Percentiles rank a stretch among this genome's conserved stretches.
phyloP scores from a whole-genome alignment of 306 rosid genomes.

The Clitoria ternatea region DNA sequence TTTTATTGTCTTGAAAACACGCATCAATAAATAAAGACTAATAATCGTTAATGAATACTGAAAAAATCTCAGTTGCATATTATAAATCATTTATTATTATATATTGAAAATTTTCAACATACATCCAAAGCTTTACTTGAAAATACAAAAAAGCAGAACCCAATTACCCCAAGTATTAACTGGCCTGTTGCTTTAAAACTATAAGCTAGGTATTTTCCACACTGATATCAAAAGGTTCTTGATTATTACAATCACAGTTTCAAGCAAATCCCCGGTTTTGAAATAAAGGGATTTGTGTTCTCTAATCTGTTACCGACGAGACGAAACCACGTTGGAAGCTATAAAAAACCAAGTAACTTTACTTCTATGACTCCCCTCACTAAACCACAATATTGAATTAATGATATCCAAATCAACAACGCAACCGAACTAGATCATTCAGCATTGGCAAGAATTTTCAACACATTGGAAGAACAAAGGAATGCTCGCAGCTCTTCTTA shows the following conservation, averaged over 20 bases:
- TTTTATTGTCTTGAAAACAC: too few species aligned
- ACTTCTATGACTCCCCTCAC: neutral
- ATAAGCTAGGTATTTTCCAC: neutral
- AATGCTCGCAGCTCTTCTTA: neutral
- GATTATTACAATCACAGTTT: neutral
- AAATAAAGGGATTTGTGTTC: neutral
- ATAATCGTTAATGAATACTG: too few species aligned
- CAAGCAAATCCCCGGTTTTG: neutral
- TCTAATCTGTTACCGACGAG: too few species aligned
- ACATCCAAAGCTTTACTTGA: too few species aligned
- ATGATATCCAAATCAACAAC: neutral
- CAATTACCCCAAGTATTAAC: too few species aligned
- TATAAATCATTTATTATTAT: too few species aligned
- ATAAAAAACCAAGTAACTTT: neutral
- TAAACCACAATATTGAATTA: conserved; percentile 4
- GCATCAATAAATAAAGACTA: too few species aligned
- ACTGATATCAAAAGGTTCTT: neutral
- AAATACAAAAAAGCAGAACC: too few species aligned
- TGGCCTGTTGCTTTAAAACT: too few species aligned
- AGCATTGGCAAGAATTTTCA: neutral
- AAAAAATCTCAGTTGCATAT: too few species aligned
- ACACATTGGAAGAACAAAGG: neutral
- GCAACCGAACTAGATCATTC: neutral
- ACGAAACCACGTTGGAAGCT: neutral
- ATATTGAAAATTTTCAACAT: too few species aligned